Conservation (phyloP, 495 filamentous ascomycete genomes). For the Aspergillus sparsus region DNA sequence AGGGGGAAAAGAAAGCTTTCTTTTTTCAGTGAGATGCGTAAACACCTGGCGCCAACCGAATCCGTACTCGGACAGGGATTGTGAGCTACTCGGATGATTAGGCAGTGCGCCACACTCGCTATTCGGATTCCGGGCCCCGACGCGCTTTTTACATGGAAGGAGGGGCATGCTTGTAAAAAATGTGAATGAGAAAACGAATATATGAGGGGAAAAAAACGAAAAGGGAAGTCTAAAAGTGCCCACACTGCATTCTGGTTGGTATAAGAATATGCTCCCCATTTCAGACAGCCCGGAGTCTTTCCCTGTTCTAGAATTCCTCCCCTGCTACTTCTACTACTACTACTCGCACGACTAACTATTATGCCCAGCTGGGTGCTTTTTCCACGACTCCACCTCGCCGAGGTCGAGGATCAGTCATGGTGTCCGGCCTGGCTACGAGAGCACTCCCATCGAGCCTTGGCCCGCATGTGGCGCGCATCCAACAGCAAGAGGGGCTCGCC, state of each 20-base stretch:
- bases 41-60: too few relatives aligned
- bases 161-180: too few relatives aligned
- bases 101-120: not conserved
- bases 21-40: too few relatives aligned
- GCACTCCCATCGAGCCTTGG: not conserved
- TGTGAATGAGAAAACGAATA: too few relatives aligned
- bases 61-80: not conserved
- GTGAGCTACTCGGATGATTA: not conserved
- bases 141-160: not conserved
- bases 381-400: not conserved
- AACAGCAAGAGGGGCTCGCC: not conserved
- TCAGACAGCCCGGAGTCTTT: not conserved
- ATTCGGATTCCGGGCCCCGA: conserved; percentile 2
- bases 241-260: not conserved
- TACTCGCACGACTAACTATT: not conserved
- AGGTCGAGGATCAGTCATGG: conserved; percentile 3
- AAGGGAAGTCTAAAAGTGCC: too few relatives aligned
- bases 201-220: too few relatives aligned
- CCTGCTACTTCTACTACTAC: not conserved
- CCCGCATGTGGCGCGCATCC: conserved; percentile 1
- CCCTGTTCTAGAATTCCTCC: not conserved
- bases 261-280: too few relatives aligned
- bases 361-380: conserved; percentile 1
- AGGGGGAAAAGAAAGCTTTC: not conserved
- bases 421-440: conserved; percentile 5